A percentile compares a stretch with the other conserved stretches of the same genome.
Conservation (phyloP, 2,329 filamentous ascomycete species). For the Rhinocladiella mackenziei region DNA sequence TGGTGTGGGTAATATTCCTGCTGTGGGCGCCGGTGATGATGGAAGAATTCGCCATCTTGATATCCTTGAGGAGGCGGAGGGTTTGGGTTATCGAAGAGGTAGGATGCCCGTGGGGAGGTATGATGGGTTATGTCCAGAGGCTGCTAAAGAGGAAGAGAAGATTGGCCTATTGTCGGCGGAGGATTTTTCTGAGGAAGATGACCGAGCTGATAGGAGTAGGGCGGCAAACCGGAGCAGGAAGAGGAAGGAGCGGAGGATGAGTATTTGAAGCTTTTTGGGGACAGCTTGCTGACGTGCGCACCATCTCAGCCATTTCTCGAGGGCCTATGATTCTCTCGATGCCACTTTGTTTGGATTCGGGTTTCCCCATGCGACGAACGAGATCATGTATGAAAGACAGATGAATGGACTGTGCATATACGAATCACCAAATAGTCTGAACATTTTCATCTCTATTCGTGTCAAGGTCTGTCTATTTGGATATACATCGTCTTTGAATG, state of each 20-base stretch:
- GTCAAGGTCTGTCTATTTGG: too few species aligned
- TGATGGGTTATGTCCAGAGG: constrained; percentile 6
- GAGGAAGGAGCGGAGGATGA: constrained; percentile 10
- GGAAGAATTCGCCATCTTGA: constrained; percentile 9
- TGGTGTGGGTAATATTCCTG: constrained; percentile 13
- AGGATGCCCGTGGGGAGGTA: constrained; percentile 18
- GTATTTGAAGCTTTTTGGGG: constrained; percentile 1
- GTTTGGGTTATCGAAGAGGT: constrained; percentile 8
- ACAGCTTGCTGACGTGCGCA: too few species aligned
- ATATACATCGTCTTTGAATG: too few species aligned
- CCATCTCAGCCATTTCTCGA: too few species aligned
- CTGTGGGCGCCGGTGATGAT: constrained; percentile 6
- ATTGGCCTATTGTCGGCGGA: not conserved
- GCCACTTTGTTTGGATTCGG: too few species aligned
- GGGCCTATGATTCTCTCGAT: too few species aligned
- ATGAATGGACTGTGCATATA: too few species aligned
- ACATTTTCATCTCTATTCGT: too few species aligned
- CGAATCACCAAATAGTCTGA: too few species aligned
- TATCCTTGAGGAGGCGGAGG: constrained; percentile 16
- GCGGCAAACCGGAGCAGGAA: not conserved
- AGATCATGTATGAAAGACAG: too few species aligned
- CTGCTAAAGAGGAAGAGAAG: constrained; percentile 2
- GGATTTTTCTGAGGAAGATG: not conserved
- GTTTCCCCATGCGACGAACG: too few species aligned
- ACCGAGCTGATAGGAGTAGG: not conserved